Percentiles rank a stretch among this genome's conserved stretches.
These are phyloP conservation scores for Setaria viridis DNA, from an alignment of 202 grass and related monocot genomes.

Conservation along the genomic window DNA sequence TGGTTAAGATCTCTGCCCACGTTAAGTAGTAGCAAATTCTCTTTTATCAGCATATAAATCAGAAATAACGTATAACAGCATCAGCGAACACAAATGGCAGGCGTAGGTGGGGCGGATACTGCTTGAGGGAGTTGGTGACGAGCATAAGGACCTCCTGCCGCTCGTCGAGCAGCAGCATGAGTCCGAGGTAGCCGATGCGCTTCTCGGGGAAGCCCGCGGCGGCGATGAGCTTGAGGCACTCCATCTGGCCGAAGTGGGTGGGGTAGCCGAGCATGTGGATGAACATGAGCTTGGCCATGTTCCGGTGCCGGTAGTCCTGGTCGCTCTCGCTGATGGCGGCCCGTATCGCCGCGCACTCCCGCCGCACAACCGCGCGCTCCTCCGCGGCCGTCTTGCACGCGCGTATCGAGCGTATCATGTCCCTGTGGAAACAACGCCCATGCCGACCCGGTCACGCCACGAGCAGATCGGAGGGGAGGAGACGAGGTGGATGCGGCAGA, in stretches of 20 bases:
- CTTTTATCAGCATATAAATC: slow-evolving; percentile 14
- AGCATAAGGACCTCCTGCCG: slow-evolving; percentile 99
- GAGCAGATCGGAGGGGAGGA: slow-evolving; percentile 7
- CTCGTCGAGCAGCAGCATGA: slow-evolving; percentile 98
- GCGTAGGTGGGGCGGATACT: slow-evolving; percentile 72
- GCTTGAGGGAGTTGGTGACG: slow-evolving; percentile 99
- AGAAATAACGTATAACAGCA: neutral
- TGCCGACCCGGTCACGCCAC: neutral
- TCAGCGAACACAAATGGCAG: slow-evolving; percentile 41
- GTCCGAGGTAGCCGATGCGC: slow-evolving; percentile 95
- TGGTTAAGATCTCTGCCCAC: slow-evolving; percentile 98
- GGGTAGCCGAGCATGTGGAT: slow-evolving; percentile 99
- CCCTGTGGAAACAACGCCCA: slow-evolving; percentile 52
- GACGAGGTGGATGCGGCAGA: neutral
- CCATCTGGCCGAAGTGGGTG: slow-evolving; percentile 99
- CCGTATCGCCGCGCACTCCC: slow-evolving; percentile 98
- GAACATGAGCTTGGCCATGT: slow-evolving; percentile 99
- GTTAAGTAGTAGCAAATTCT: slow-evolving; percentile 47
- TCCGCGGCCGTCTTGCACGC: slow-evolving; percentile 98
- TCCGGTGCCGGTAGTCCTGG: slow-evolving; percentile 94
- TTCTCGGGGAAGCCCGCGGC: slow-evolving; percentile 96
- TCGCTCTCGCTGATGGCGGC: slow-evolving; percentile 93
- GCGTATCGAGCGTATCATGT: slow-evolving; percentile 98
- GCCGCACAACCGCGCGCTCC: slow-evolving; percentile 95
- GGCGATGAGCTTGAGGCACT: slow-evolving; percentile 99